Base-by-base conservation (phyloP, 2,329 filamentous ascomycete genomes). In the Talaromyces sp. region DNA sequence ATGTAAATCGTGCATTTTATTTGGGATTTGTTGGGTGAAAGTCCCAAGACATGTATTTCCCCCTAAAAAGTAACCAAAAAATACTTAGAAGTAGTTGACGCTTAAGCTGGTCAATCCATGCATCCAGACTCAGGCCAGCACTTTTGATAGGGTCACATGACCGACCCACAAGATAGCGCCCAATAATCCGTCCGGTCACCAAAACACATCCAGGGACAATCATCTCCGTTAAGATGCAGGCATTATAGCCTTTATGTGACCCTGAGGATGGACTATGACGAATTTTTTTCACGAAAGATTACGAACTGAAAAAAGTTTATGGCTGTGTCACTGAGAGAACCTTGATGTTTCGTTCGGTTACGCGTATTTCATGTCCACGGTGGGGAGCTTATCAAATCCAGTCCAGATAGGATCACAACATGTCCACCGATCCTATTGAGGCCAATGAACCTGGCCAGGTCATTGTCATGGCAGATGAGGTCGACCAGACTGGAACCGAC, bases 401-500 rank as follows among this genome's bases (percentile, higher is more conserved):
- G 25, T 52, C 54, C 25, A 52, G 51, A 22, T 44, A 51, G 33
- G 51, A 55, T 13, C 42, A 42, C 53, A 61, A 54, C 11, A 55
- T 59, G 59, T 59, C 59, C 52, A 62, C 22, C 74, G 74, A 73
- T 71, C 74, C 59, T 63, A 69, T 36, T 27, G 70, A 71, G 55
- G 55, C 60, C 36, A 64, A 67, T 42, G 65, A 70, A 66, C 63
- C 70, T 36, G 72, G 73, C 39, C 74, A 77, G 49, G 74, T 77
- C 55, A 75, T 81, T 58, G 77, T 81, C 44, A 79, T 76, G 64
- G 80, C 80, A 15, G 80, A 82, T 68, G 80, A 82, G 64, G 73
- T 82, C 27, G 80, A 82, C 62, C 77, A 80, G 63, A 75, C 75
- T 10, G 79, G 79, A 49, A 76, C 77, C 28, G 77, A 80, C 62